Conservation (phyloP, 176 grass and related monocot species). For the Carex cristatella region DNA sequence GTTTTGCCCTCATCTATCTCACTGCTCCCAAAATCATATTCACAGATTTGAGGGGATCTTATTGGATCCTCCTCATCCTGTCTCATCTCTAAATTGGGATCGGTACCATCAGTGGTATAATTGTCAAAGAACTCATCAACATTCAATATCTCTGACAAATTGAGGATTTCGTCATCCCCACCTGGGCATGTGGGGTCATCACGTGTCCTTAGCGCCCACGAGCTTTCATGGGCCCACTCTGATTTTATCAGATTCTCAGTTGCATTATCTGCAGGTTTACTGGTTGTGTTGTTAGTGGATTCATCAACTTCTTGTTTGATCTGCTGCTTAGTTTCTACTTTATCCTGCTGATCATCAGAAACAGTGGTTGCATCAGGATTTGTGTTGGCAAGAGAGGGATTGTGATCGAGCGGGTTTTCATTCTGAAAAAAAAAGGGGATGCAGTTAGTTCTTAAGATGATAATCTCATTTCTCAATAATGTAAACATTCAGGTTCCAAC, state of each 20-base stretch:
- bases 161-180: constrained; percentile 4
- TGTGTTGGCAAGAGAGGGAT: constrained; percentile 1
- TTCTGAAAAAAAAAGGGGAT: constrained; percentile 4
- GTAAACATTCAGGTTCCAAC: neutral
- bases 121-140: constrained; percentile 51
- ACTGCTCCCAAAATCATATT: constrained; percentile 6
- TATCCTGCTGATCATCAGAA: neutral
- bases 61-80: constrained; percentile 17
- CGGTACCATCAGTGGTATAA: neutral
- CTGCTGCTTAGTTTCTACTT: constrained; percentile 5
- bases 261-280: neutral
- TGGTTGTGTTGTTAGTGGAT: neutral
- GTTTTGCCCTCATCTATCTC: constrained; percentile 37
- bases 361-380: neutral
- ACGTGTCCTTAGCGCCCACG: constrained; percentile 39
- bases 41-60: neutral
- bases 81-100: constrained; percentile 25
- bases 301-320: constrained; percentile 28
- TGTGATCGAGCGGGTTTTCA: neutral
- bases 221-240: neutral
- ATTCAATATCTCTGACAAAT: constrained; percentile 33
- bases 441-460: neutral
- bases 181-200: constrained; percentile 39
- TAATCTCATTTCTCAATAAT: neutral
- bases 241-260: constrained; percentile 8